Percentiles rank a stretch among this genome's conserved stretches.
phyloP scores from a whole-genome alignment of 805 yeast species.

The Saccharomycopsis synnaedendra region DNA sequence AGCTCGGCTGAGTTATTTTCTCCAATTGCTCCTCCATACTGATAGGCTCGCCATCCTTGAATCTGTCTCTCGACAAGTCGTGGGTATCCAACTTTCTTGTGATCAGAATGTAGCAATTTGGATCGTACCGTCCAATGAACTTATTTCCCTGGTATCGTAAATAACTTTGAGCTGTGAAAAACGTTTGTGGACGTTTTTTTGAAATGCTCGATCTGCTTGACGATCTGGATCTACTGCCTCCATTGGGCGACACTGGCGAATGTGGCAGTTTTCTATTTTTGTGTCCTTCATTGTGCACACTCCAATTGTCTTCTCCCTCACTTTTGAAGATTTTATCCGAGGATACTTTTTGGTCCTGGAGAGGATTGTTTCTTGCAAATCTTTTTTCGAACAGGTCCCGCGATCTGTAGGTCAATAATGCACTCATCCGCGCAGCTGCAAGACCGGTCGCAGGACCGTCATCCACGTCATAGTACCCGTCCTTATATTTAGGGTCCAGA shows the following conservation, averaged over 20 bases:
- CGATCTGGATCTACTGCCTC: conserved; percentile 1
- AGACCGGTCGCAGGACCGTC: conserved; percentile 80
- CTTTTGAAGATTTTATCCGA: conserved; percentile 22
- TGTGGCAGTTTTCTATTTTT: conserved; percentile 19
- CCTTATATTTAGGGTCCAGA: conserved; percentile 86
- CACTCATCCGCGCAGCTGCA: conserved; percentile 97
- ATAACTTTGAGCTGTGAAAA: conserved; percentile 92
- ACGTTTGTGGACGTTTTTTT: conserved; percentile 33
- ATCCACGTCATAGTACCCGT: conserved; percentile 72
- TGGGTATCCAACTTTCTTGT: conserved; percentile 93
- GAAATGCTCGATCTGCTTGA: conserved; percentile 7
- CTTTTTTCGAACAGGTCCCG: conserved; percentile 84
- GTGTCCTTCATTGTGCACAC: conserved; percentile 82
- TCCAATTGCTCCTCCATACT: conserved; percentile 40
- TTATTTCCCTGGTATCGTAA: conserved; percentile 90
- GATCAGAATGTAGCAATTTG: conserved; percentile 91
- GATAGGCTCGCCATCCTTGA: conserved; percentile 22
- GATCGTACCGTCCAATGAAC: conserved; percentile 83
- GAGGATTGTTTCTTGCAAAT: conserved; percentile 77
- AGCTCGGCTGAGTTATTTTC: conserved; percentile 58
- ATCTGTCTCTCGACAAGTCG: conserved; percentile 75
- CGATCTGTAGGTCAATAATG: conserved; percentile 83
- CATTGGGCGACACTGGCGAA: background rate
- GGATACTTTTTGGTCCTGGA: conserved; percentile 20
- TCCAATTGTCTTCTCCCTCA: conserved; percentile 64